These are phyloP conservation scores for Meredithiella fracta DNA, from an alignment of 2,329 filamentous ascomycete species.

Conservation along the genomic window DNA sequence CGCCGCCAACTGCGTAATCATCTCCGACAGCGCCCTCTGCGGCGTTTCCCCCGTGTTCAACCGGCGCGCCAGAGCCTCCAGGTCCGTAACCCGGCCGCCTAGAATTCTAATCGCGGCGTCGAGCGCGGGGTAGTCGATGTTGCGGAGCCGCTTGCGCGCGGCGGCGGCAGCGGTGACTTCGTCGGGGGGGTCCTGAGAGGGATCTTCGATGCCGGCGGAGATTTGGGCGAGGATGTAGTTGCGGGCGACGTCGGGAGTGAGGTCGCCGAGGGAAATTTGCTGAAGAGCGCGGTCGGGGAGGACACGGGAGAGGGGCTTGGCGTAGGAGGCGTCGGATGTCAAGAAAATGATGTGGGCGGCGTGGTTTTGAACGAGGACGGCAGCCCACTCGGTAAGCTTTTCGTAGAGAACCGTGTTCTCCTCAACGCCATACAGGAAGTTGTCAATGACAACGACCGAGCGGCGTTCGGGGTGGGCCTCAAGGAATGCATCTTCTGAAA, in stretches of 20 bases:
- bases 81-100: conserved; percentile 83
- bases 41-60: conserved; percentile 79
- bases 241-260: conserved; percentile 71
- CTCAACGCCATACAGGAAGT: conserved; percentile 69
- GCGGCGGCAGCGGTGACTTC: conserved; percentile 23
- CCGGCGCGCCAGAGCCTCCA: conserved; percentile 82
- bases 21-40: conserved; percentile 64
- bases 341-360: conserved; percentile 90
- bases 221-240: conserved; percentile 78
- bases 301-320: conserved; percentile 71
- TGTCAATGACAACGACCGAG: conserved; percentile 77
- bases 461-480: conserved; percentile 75
- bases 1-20: conserved; percentile 72
- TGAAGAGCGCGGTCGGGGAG: conserved; percentile 85
- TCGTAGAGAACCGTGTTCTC: conserved; percentile 50
- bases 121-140: conserved; percentile 47
- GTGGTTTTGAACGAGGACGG: conserved; percentile 68
- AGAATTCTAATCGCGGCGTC: conserved; percentile 68
- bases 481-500: conserved; percentile 73
- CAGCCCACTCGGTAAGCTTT: conserved; percentile 79
- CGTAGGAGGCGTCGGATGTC: conserved; percentile 75
- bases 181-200: conserved; percentile 23
- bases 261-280: conserved; percentile 70
- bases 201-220: conserved; percentile 12
- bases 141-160: conserved; percentile 11